Percentiles rank a stretch among this genome's conserved stretches.
Evolutionary conservation across 225 moss, liverwort and hornwort species (phyloP).

Genomic region (Pseudoscleropodium purum): DNA sequence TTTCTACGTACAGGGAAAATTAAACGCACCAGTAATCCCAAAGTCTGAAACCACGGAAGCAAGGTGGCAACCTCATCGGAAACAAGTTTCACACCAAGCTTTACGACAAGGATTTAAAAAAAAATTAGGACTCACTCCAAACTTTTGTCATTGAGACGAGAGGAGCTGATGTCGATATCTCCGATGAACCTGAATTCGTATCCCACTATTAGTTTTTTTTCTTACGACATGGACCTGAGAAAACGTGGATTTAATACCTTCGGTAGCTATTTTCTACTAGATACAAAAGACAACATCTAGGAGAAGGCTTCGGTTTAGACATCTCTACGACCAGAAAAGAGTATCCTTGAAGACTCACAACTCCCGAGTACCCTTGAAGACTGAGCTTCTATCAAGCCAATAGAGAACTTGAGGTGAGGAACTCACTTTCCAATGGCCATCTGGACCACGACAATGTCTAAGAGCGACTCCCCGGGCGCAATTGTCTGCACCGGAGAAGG

Average conservation of each 20-base stretch:
- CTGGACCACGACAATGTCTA: conserved; percentile 51
- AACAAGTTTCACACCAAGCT: neutral
- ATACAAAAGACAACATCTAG: neutral
- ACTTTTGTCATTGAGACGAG: conserved; percentile 59
- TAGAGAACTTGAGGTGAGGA: neutral
- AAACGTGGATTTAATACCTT: neutral
- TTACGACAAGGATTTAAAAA: neutral
- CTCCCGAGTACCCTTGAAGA: neutral
- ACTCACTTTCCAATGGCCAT: conserved; percentile 67
- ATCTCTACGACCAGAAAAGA: neutral
- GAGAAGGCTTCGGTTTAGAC: neutral
- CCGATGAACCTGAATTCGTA: conserved; percentile 44
- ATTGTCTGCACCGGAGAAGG: conserved; percentile 67
- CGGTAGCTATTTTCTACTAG: neutral
- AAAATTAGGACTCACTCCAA: conserved; percentile 50
- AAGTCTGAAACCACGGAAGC: neutral
- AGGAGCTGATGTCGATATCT: conserved; percentile 72
- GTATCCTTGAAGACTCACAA: neutral
- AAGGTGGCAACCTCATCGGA: neutral
- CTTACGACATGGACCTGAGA: neutral
- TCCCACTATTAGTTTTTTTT: neutral
- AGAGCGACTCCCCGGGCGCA: conserved; percentile 31
- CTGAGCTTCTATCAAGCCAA: neutral
- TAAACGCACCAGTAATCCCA: neutral
- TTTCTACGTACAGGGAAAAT: neutral